Percentiles rank a stretch among this genome's conserved stretches.
phyloP scores from a whole-genome alignment of 306 rosid species.

The Cicer cuneatum region DNA sequence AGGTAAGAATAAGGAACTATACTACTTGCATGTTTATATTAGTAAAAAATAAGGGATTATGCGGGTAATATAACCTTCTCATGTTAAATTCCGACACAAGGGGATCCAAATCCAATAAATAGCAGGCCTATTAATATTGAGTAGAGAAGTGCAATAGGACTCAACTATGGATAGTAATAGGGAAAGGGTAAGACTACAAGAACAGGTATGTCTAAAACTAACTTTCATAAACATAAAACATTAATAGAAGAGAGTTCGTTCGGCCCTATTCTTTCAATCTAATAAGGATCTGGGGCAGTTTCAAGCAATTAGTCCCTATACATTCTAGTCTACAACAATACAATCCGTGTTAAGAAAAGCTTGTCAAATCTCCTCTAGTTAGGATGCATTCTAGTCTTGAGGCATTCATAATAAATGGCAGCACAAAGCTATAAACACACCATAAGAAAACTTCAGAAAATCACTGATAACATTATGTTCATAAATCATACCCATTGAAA shows the following conservation, averaged over 20 bases:
- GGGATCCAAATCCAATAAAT: constrained; percentile 3
- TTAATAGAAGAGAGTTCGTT: background rate
- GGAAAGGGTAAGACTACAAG: background rate
- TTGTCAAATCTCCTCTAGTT: constrained; percentile 33
- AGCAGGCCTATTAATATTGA: background rate
- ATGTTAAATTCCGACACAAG: too few species aligned
- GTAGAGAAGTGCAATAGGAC: background rate
- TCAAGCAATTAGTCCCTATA: background rate
- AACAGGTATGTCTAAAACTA: constrained; percentile 5
- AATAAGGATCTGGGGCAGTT: background rate
- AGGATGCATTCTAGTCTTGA: constrained; percentile 6
- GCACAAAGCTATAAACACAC: background rate
- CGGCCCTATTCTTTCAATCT: constrained; percentile 14
- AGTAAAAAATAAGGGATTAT: background rate
- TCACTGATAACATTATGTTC: constrained; percentile 29
- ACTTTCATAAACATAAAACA: constrained; percentile 21
- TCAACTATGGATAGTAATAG: background rate
- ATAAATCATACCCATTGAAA: constrained; percentile 83
- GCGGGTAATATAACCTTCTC: too few species aligned
- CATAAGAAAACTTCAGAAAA: background rate
- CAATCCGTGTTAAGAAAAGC: background rate
- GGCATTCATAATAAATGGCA: constrained; percentile 24
- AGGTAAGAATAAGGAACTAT: constrained; percentile 1
- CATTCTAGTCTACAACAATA: background rate
- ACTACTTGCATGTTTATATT: background rate